Evolutionary conservation across 257 asterid genomes (phyloP).

Genomic region (Solanum pimpinellifolium): DNA sequence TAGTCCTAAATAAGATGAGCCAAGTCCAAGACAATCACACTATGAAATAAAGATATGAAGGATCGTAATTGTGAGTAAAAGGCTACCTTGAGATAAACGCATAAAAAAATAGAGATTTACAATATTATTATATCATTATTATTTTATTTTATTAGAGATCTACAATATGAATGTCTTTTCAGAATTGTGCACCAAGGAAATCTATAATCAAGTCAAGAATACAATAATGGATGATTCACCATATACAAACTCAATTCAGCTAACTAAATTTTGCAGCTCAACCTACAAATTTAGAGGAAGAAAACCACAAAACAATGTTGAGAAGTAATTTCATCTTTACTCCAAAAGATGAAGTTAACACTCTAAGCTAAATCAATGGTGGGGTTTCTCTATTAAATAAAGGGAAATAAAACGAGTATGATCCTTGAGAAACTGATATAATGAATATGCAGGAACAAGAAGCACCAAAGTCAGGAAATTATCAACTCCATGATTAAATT

Average conservation of each 20-base stretch:
- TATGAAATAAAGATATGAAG: neutral
- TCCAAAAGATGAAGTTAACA: neutral
- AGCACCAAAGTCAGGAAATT: neutral
- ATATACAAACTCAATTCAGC: neutral
- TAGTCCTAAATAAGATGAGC: slow-evolving; percentile 20
- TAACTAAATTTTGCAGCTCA: neutral
- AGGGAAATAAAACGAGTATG: neutral
- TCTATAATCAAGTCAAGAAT: neutral
- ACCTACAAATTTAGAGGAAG: neutral
- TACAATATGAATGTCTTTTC: neutral
- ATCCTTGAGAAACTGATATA: neutral
- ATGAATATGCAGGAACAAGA: neutral
- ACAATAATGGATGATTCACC: neutral
- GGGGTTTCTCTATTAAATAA: neutral
- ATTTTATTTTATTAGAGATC: neutral
- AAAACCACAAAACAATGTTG: neutral
- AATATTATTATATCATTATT: neutral
- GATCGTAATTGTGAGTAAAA: neutral
- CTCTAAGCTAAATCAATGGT: neutral
- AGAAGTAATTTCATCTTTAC: neutral
- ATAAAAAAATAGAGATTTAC: neutral
- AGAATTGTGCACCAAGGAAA: neutral
- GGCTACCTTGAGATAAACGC: neutral
- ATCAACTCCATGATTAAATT: neutral
- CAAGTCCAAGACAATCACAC: neutral